Percentiles rank a stretch among this genome's conserved stretches.
phyloP scores from a whole-genome alignment of 2,329 filamentous ascomycete species.

The Didymellaceae sp. region DNA sequence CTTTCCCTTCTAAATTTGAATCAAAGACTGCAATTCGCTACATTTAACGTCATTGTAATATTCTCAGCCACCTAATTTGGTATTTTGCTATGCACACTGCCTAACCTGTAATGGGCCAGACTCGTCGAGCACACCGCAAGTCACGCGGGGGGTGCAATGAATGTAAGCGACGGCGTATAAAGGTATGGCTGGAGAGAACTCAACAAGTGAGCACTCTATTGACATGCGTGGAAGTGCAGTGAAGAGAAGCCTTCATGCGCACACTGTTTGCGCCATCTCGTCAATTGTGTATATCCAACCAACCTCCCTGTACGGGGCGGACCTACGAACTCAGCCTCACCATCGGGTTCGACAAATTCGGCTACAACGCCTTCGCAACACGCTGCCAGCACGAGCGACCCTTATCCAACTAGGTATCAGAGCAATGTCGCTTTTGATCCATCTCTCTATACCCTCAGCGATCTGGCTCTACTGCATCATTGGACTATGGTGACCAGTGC shows the following conservation, averaged over 20 bases:
- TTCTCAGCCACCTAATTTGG: too few relatives aligned
- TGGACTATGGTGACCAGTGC: conserved; percentile 24
- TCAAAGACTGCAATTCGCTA: too few relatives aligned
- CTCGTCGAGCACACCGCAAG: conserved; percentile 25
- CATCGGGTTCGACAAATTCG: not conserved
- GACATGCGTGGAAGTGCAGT: conserved; percentile 10
- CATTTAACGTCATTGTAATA: too few relatives aligned
- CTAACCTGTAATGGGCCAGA: conserved; percentile 16
- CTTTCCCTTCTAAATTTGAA: not conserved
- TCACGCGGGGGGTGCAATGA: conserved; percentile 25
- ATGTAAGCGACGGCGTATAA: conserved; percentile 32
- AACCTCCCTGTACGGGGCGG: not conserved
- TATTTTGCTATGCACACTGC: too few relatives aligned
- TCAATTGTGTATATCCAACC: conserved; percentile 12
- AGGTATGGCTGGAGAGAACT: conserved; percentile 12
- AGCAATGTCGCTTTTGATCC: conserved; percentile 1
- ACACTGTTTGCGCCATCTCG: conserved; percentile 18
- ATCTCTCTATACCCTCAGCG: conserved; percentile 18
- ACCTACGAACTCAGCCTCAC: not conserved
- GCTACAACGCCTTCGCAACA: not conserved
- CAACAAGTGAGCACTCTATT: not conserved
- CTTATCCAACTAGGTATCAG: conserved; percentile 1
- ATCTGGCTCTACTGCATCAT: conserved; percentile 25
- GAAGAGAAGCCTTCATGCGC: conserved; percentile 20
- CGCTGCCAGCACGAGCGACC: not conserved